A percentile compares a stretch with the other conserved stretches of the same genome.
phyloP scores from a whole-genome alignment of 176 grass and related monocot species.

The Triticum urartu region DNA sequence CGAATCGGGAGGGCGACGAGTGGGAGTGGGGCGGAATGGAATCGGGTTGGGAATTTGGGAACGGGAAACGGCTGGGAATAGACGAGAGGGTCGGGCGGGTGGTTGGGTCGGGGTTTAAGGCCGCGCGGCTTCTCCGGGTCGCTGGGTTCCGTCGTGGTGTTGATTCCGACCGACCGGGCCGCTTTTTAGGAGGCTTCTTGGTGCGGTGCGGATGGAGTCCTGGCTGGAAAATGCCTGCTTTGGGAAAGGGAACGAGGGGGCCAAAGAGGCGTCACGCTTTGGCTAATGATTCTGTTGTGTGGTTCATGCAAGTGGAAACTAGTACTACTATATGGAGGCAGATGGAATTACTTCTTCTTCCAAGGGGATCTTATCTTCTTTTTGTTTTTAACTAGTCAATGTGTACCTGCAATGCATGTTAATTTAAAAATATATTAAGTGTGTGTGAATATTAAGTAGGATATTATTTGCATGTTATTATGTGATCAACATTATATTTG shows the following conservation, averaged over 20 bases:
- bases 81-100: background rate
- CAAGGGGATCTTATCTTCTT: no score
- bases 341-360: no score
- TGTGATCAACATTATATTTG: no score
- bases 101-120: conserved; percentile 35
- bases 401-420: no score
- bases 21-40: background rate
- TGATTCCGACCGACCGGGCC: background rate
- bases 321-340: no score
- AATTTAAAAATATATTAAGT: no score
- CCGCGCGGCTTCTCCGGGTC: background rate
- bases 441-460: no score
- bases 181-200: conserved; percentile 15
- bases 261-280: background rate
- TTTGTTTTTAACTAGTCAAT: no score
- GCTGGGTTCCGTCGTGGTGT: background rate
- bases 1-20: conserved; percentile 4
- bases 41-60: background rate
- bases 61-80: background rate
- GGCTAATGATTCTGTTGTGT: background rate
- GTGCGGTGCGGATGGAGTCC: background rate
- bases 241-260: conserved; percentile 5
- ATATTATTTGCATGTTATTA: no score
- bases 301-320: background rate
- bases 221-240: background rate